A percentile compares a stretch with the other conserved stretches of the same genome.
These are phyloP conservation scores for Pseudozyma sp. DNA, from an alignment of 1,284 basidiomycete species.

Conservation along the genomic window DNA sequence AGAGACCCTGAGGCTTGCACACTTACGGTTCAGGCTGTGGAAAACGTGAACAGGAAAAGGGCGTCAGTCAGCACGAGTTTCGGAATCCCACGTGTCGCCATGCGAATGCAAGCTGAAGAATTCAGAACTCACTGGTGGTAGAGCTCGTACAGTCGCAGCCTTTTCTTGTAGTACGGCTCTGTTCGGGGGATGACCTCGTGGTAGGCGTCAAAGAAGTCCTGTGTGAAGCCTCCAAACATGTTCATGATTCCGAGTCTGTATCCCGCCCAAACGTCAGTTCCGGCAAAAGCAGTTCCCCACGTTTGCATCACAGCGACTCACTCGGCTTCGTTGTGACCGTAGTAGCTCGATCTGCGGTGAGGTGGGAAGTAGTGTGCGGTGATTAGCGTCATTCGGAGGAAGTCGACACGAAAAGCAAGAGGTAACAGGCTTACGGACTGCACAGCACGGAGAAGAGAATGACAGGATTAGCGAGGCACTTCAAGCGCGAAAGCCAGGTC, in stretches of 20 bases:
- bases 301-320: background rate
- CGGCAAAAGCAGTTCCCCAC: background rate
- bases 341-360: constrained; percentile 40
- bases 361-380: background rate
- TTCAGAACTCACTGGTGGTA: constrained; percentile 40
- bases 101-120: too few species aligned
- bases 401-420: background rate
- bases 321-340: constrained; percentile 51
- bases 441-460: background rate
- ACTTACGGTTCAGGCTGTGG: constrained; percentile 2
- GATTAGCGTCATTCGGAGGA: too few species aligned
- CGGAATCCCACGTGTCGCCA: too few species aligned
- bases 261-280: background rate
- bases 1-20: background rate
- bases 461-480: background rate
- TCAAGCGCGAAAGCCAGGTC: background rate
- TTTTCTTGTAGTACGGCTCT: constrained; percentile 35
- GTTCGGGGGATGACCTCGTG: constrained; percentile 29
- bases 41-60: too few species aligned
- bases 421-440: constrained; percentile 22
- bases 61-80: too few species aligned
- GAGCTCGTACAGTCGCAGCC: constrained; percentile 38
- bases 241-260: constrained; percentile 47
- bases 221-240: constrained; percentile 48
- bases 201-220: constrained; percentile 49